A percentile compares a stretch with the other conserved stretches of the same genome.
These are phyloP conservation scores for Oxytropis ochrocephala DNA, from an alignment of 306 rosid species.

Conservation along the genomic window DNA sequence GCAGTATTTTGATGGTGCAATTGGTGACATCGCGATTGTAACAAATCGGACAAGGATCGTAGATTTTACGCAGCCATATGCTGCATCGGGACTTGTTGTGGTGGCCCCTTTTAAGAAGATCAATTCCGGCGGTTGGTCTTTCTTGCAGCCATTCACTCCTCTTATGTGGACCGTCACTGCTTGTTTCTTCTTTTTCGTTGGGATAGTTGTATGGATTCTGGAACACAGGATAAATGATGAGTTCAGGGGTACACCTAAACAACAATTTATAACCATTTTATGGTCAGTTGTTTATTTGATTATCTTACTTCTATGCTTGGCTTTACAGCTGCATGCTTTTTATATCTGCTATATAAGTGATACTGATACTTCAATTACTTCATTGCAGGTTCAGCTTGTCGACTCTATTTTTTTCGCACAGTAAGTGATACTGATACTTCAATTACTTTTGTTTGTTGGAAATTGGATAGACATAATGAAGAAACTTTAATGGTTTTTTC, in stretches of 20 bases:
- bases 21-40: constrained; percentile 85
- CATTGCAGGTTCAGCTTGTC: constrained; percentile 94
- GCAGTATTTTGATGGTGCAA: constrained; percentile 73
- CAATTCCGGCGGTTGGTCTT: constrained; percentile 89
- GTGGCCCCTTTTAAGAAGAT: constrained; percentile 74
- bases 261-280: constrained; percentile 72
- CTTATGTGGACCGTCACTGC: constrained; percentile 79
- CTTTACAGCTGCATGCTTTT: neutral
- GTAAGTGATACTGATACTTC: constrained; percentile 48
- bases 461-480: constrained; percentile 3
- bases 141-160: constrained; percentile 73
- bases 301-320: neutral
- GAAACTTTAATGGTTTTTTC: constrained; percentile 13
- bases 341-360: neutral
- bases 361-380: constrained; percentile 16
- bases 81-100: constrained; percentile 85
- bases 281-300: constrained; percentile 60
- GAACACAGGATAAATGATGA: constrained; percentile 92
- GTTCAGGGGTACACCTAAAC: constrained; percentile 84
- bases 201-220: constrained; percentile 81
- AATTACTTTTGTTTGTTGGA: constrained; percentile 15
- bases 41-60: constrained; percentile 77
- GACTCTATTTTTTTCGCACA: constrained; percentile 86
- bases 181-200: constrained; percentile 64
- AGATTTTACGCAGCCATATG: constrained; percentile 91